Evolutionary conservation across 148 eudicot species (phyloP).

Genomic region (Polygonum maritimum): DNA sequence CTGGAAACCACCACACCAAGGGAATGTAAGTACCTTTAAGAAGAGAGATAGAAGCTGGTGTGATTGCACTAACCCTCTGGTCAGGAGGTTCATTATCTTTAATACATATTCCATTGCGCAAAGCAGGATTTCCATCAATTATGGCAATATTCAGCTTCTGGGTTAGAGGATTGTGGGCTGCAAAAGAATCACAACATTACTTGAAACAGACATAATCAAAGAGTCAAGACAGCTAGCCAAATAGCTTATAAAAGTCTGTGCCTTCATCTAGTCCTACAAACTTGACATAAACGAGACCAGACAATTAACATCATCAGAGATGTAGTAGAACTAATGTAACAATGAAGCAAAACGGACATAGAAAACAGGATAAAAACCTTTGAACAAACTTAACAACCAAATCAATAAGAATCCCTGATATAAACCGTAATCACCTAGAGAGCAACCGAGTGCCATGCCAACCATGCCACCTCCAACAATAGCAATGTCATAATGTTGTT

Average conservation of each 20-base stretch:
- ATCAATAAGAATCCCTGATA: neutral
- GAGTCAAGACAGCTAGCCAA: neutral
- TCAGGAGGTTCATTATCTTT: slow-evolving; percentile 75
- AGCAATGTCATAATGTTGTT: slow-evolving; percentile 74
- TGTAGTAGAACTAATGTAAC: neutral
- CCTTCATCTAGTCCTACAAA: neutral
- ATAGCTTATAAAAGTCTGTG: neutral
- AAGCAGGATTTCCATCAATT: slow-evolving; percentile 85
- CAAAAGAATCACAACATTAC: neutral
- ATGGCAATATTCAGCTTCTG: slow-evolving; percentile 67
- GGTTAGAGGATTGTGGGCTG: slow-evolving; percentile 77
- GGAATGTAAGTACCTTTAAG: slow-evolving; percentile 52
- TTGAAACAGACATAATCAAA: neutral
- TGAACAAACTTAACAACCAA: neutral
- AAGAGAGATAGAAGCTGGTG: slow-evolving; percentile 76
- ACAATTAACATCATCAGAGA: neutral
- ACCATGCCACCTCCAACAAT: slow-evolving; percentile 99
- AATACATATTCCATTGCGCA: slow-evolving; percentile 32
- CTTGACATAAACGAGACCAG: neutral
- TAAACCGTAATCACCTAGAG: slow-evolving; percentile 48
- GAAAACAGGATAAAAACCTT: neutral
- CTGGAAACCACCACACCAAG: neutral
- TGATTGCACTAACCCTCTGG: slow-evolving; percentile 95
- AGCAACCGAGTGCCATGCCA: slow-evolving; percentile 93
- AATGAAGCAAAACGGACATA: neutral